Evolutionary conservation across 1,284 basidiomycete species (phyloP).

Genomic region (Austropuccinia psidii): DNA sequence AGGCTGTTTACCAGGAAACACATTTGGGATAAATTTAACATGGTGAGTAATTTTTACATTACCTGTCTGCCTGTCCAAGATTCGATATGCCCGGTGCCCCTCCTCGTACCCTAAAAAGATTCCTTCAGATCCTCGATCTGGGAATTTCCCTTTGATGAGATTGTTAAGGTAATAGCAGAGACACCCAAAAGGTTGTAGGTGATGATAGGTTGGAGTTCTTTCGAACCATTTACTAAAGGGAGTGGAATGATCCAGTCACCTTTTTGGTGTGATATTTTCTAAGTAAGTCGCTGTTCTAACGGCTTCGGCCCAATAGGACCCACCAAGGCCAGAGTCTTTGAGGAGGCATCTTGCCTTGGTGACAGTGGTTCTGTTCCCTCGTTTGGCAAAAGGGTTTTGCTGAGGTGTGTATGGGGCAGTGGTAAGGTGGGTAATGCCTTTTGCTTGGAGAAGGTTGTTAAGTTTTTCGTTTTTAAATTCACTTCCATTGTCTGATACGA

Average conservation of each 20-base stretch:
- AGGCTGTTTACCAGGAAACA: no score
- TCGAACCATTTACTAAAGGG: background rate
- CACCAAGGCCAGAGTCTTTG: no score
- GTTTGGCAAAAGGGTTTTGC: no score
- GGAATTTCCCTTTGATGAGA: background rate
- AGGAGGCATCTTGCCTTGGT: no score
- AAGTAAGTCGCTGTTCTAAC: no score
- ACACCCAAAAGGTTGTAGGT: background rate
- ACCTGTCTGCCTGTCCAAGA: constrained; percentile 1
- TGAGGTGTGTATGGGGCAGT: constrained; percentile 4
- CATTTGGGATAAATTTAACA: background rate
- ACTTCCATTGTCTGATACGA: background rate
- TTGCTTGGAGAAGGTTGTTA: background rate
- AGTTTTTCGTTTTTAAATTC: constrained; percentile 1
- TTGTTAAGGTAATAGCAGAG: background rate
- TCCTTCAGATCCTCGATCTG: background rate
- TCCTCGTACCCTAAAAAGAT: background rate
- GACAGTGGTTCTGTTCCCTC: no score
- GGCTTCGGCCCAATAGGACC: no score
- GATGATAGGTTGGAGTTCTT: background rate
- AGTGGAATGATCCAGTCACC: background rate
- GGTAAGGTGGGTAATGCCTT: background rate
- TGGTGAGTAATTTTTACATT: background rate
- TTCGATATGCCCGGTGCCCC: background rate
- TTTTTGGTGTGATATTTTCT: background rate